Evolutionary conservation across 306 rosid species (phyloP), one percentile per base, ranked within the genome.

Genomic region (Delonix regia): DNA sequence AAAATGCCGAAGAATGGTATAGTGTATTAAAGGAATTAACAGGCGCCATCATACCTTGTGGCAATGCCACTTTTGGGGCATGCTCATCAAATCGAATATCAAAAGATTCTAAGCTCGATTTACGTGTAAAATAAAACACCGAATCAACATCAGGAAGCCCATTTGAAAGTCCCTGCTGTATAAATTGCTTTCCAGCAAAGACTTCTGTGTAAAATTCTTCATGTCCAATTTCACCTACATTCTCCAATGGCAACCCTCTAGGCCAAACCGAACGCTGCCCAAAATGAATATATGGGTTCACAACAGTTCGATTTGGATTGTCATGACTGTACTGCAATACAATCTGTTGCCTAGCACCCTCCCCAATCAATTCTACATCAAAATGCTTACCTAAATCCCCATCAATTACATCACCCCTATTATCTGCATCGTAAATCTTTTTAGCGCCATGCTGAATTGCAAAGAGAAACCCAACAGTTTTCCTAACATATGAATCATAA

Each of bases 261-360:
- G 99, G 99, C 99, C 99, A 95, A 64, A 95, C 97, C 0, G 99
- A 93, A 64, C 99, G 86, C 78, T 95, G 99, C 76, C 99, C 99
- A 42, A 95, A 95, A 86, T 95, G 99, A 51, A 95, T 85, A 77
- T 95, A 95, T 0, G 99, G 99, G 77, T 95, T 95, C 22, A 89
- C 90, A 28, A 91, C 84, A 0, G 93, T 89, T 79, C 98, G 81
- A 68, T 96, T 96, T 0, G 96, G 94, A 72, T 93, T 93, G 30
- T 93, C 97, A 80, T 95, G 96, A 76, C 93, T 95, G 71, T 87
- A 93, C 84, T 96, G 99, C 68, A 93, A 85, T 63, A 96, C 83
- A 51, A 86, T 78, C 82, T 93, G 97, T 68, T 88, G 94, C 87
- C 99, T 95, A 78, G 98, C 94, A 78, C 84, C 81, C 65, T 87